Evolutionary conservation across 306 rosid species (phyloP), one percentile per base, ranked within the genome.

Genomic region (Vicia faba): DNA sequence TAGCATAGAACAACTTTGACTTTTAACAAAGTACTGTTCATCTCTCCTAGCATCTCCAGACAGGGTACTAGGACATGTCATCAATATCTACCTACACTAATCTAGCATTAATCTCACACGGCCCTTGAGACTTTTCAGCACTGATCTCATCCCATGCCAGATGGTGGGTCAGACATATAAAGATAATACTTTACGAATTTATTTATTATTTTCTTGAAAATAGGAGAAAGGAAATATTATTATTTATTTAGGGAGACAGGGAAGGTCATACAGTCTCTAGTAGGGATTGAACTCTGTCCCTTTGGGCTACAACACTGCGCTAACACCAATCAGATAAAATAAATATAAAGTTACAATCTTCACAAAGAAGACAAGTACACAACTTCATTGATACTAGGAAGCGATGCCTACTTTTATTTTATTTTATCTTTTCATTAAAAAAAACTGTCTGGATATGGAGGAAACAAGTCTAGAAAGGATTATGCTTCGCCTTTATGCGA

Each of bases 301-400:
- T 19, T 50, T 18, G 28, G 56, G 28, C 10, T 50, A 9, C 56
- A 46, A 15, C 1, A 9, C 28, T 20, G n/a, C 14, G 1, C 57
- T 50, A 50, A 19, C 29, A 18, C 29, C 29, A 12, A 19, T 7
- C 3, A 13, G 5, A 50, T 50, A 50, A 50, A 50, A 50, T 19
- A 18, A 18, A 50, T 50, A 50, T 50, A 58, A 28, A 2, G 8
- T 6, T 46, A 16, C 45, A 73, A 63, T 63, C 64, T 64, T 46
- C 43, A 28, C 33, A 73, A 29, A 68, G 41, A 61, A 72, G 31
- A 61, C 70, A 39, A 56, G 56, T 26, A 78, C 40, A 60, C n/a
- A n/a, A n/a, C 51, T 48, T 11, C 55, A 14, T 29, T 58, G 49
- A 14, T 19, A 70, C 35, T 11, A 60, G 12, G 35, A 51, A 7